phyloP scores from a whole-genome alignment of 73 alveolate genomes.

The Paramecium caudatum region DNA sequence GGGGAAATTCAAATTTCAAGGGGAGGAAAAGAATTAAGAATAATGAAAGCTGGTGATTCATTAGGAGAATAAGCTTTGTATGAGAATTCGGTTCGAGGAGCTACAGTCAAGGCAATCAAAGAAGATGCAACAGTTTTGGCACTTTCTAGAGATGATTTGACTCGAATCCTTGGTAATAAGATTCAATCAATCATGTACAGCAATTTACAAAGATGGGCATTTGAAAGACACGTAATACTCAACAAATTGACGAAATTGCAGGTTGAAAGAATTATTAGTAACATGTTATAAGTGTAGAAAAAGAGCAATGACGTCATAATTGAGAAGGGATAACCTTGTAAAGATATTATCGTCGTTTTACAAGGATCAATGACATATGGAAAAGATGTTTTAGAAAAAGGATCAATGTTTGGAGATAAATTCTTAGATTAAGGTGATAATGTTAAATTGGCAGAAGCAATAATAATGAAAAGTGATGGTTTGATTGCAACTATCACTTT shows the following conservation, averaged over 20 bases:
- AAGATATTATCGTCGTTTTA: slow-evolving; percentile 56
- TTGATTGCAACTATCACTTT: slow-evolving; percentile 45
- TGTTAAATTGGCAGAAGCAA: slow-evolving; percentile 10
- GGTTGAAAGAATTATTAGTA: slow-evolving; percentile 70
- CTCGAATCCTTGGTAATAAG: slow-evolving; percentile 77
- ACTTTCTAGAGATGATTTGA: slow-evolving; percentile 76
- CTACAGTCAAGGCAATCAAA: slow-evolving; percentile 81
- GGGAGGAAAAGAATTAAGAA: slow-evolving; percentile 74
- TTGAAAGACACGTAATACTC: slow-evolving; percentile 64
- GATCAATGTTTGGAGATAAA: slow-evolving; percentile 65
- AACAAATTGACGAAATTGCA: slow-evolving; percentile 70
- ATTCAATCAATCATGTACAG: slow-evolving; percentile 71
- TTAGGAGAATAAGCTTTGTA: slow-evolving; percentile 81
- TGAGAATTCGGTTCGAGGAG: slow-evolving; percentile 78
- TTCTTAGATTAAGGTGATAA: slow-evolving; percentile 36
- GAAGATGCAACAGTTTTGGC: slow-evolving; percentile 70
- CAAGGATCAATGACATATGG: slow-evolving; percentile 66
- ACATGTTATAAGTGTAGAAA: background rate
- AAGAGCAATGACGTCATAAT: slow-evolving; percentile 39
- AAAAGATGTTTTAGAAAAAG: slow-evolving; percentile 15
- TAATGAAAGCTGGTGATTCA: slow-evolving; percentile 76
- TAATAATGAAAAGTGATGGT: slow-evolving; percentile 68
- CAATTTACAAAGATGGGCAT: slow-evolving; percentile 69
- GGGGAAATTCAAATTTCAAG: slow-evolving; percentile 76
- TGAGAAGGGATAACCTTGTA: slow-evolving; percentile 47